A percentile compares a stretch with the other conserved stretches of the same genome.
Evolutionary conservation across 1,139 yeast genomes (phyloP).

Genomic region (Eremothecium sinecaudum): DNA sequence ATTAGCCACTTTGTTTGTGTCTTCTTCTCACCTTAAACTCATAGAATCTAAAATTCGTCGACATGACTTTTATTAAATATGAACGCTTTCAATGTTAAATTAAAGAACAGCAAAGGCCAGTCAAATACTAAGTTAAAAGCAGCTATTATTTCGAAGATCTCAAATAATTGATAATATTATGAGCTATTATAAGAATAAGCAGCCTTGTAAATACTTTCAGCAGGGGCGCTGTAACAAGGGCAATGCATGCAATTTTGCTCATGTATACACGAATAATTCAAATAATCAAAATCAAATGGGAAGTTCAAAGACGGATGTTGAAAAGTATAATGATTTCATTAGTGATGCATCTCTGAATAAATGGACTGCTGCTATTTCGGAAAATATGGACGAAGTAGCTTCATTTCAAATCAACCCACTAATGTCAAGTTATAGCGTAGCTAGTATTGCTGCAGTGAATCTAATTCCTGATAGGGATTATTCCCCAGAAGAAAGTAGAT

Average conservation of each 20-base stretch:
- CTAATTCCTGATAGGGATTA: conserved; percentile 46
- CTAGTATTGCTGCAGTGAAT: conserved; percentile 34
- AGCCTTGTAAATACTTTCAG: conserved; percentile 37
- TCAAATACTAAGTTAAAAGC: too few relatives aligned
- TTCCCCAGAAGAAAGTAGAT: conserved; percentile 49
- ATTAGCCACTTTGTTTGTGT: too few relatives aligned
- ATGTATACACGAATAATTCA: conserved; percentile 24
- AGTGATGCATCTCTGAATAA: conserved; percentile 14
- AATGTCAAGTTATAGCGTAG: conserved; percentile 34
- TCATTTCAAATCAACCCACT: conserved; percentile 21
- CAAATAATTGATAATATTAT: too few relatives aligned
- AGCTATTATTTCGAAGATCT: too few relatives aligned
- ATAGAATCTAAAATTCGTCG: background rate
- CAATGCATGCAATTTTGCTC: conserved; percentile 35
- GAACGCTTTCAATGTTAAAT: background rate
- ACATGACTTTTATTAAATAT: background rate
- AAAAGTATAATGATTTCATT: conserved; percentile 17
- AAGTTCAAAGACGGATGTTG: conserved; percentile 11
- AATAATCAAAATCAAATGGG: conserved; percentile 4
- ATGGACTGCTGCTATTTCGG: conserved; percentile 26
- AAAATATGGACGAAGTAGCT: conserved; percentile 24
- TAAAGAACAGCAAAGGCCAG: too few relatives aligned
- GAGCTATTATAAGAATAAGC: conserved; percentile 17
- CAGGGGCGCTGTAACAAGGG: conserved; percentile 35
- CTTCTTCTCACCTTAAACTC: background rate